Evolutionary conservation across 148 eudicot genomes (phyloP).

Genomic region (Gaultheria prostrata): DNA sequence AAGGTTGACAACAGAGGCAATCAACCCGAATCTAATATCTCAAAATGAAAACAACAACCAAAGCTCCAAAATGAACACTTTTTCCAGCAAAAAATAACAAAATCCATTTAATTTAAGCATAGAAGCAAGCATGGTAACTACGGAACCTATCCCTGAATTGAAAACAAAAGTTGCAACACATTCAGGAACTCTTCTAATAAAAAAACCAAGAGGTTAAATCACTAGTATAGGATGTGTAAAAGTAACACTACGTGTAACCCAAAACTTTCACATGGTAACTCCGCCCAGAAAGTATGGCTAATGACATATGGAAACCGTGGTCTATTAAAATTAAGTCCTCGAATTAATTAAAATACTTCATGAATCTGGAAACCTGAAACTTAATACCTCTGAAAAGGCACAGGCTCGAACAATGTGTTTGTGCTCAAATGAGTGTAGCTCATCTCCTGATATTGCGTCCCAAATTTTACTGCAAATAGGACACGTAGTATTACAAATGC

Average conservation of each 20-base stretch:
- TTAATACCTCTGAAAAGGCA: slow-evolving; percentile 70
- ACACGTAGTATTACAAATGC: not conserved
- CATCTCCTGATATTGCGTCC: slow-evolving; percentile 88
- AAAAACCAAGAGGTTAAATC: not conserved
- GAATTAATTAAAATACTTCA: not conserved
- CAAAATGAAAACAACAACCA: not conserved
- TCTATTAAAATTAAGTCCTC: not conserved
- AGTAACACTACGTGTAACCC: not conserved
- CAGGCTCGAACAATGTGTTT: slow-evolving; percentile 87
- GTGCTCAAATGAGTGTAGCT: slow-evolving; percentile 78
- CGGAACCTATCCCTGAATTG: not conserved
- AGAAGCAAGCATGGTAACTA: not conserved
- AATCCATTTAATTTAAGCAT: not conserved
- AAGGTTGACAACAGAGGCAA: not conserved
- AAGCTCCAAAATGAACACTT: not conserved
- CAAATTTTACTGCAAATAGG: slow-evolving; percentile 61
- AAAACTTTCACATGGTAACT: not conserved
- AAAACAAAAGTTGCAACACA: not conserved
- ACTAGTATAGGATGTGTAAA: not conserved
- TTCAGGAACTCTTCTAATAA: not conserved
- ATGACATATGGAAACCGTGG: not conserved
- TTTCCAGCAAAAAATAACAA: not conserved
- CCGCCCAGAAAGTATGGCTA: not conserved
- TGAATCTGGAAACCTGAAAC: not conserved
- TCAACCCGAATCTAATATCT: not conserved